phyloP scores from a whole-genome alignment of 371 early-diverging fungal species.

The Rhizopus delemar region DNA sequence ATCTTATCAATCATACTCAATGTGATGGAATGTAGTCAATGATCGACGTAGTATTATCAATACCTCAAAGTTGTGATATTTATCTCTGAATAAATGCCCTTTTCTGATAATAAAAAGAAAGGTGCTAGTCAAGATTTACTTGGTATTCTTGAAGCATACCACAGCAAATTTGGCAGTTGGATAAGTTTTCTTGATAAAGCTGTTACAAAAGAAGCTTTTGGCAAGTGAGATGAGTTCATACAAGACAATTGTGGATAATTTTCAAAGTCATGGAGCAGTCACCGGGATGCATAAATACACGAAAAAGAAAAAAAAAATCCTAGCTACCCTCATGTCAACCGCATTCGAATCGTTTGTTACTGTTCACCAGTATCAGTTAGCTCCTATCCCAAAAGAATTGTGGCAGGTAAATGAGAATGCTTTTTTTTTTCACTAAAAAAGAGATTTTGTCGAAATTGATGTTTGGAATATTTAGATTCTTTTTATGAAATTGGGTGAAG shows the following conservation, averaged over 20 bases:
- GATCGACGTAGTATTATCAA: no score
- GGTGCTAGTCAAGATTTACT: no score
- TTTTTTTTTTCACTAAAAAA: background rate
- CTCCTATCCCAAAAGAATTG: conserved; percentile 56
- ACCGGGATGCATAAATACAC: conserved; percentile 5
- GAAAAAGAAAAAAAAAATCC: background rate
- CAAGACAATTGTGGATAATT: conserved; percentile 29
- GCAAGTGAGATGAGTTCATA: no score
- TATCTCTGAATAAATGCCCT: no score
- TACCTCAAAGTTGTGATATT: no score
- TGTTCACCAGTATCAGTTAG: conserved; percentile 64
- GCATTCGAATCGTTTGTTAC: conserved; percentile 58
- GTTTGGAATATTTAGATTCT: conserved; percentile 38
- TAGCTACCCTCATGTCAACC: conserved; percentile 18
- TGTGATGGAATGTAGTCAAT: no score
- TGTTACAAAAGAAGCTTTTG: no score
- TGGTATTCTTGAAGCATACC: no score
- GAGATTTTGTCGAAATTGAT: background rate
- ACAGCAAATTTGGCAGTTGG: no score
- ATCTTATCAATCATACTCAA: no score
- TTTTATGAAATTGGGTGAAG: conserved; percentile 61
- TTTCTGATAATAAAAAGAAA: no score
- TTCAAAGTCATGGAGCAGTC: conserved; percentile 30
- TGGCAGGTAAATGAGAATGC: conserved; percentile 52
- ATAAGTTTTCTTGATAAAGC: no score